phyloP scores from a whole-genome alignment of 139 green algal species.

The Pycnococcus provasolii region DNA sequence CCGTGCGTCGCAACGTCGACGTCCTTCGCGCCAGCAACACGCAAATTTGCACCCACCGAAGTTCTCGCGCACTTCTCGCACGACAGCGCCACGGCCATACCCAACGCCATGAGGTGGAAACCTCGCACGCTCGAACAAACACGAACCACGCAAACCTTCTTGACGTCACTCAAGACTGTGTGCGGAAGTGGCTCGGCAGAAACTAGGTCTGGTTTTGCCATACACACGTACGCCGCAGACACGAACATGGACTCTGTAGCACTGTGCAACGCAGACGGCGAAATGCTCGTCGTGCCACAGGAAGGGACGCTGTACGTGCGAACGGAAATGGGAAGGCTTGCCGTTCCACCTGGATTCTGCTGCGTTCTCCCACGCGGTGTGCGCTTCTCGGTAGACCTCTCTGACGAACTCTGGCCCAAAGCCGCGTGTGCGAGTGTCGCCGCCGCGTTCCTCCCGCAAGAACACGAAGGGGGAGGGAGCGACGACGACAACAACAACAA shows the following conservation, averaged over 20 bases:
- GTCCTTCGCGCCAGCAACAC: constrained; percentile 42
- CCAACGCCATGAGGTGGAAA: constrained; percentile 76
- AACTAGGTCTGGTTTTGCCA: constrained; percentile 71
- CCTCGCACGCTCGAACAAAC: no score
- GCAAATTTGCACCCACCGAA: neutral
- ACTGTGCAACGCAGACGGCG: constrained; percentile 81
- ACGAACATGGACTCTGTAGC: no score
- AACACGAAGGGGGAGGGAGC: neutral
- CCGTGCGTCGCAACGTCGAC: constrained; percentile 77
- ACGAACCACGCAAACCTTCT: constrained; percentile 36
- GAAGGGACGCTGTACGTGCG: constrained; percentile 58
- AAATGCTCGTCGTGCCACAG: constrained; percentile 91
- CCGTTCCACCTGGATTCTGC: constrained; percentile 51
- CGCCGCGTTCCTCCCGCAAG: no score
- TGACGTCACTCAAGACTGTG: constrained; percentile 69
- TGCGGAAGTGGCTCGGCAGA: constrained; percentile 65
- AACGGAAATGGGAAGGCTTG: constrained; percentile 63
- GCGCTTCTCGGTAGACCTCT: constrained; percentile 64
- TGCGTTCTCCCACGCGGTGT: constrained; percentile 68
- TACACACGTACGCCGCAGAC: constrained; percentile 70
- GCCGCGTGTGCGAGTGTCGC: no score
- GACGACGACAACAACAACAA: no score
- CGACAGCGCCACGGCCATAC: constrained; percentile 50
- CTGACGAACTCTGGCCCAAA: constrained; percentile 8
- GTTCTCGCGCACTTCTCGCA: constrained; percentile 44